These are phyloP conservation scores for Candida andamanensis DNA, from an alignment of 805 yeast genomes.

Conservation along the genomic window DNA sequence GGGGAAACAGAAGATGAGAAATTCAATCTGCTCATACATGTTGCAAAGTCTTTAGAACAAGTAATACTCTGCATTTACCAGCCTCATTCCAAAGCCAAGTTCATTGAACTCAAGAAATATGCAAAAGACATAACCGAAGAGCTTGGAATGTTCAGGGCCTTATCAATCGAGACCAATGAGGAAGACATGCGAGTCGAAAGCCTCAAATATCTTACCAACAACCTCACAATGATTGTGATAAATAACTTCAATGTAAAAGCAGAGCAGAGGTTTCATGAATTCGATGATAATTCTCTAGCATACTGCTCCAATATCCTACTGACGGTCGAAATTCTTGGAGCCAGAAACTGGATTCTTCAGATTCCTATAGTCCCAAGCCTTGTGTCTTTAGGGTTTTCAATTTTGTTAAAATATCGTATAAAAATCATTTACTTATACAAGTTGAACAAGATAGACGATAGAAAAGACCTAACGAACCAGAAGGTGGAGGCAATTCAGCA, in stretches of 20 bases:
- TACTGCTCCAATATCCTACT: background rate
- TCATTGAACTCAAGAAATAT: background rate
- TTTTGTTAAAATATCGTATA: slow-evolving; percentile 8
- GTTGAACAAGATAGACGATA: slow-evolving; percentile 2
- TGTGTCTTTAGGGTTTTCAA: slow-evolving; percentile 4
- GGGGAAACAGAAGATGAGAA: slow-evolving; percentile 3
- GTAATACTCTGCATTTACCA: slow-evolving; percentile 8
- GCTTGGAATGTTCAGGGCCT: too few relatives aligned
- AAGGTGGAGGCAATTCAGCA: background rate
- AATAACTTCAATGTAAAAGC: background rate
- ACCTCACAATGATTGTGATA: background rate
- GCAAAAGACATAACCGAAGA: background rate
- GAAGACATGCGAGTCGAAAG: too few relatives aligned
- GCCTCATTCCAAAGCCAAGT: slow-evolving; percentile 4
- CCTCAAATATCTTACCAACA: too few relatives aligned
- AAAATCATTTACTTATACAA: slow-evolving; percentile 8
- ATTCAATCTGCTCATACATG: background rate
- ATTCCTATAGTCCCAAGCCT: slow-evolving; percentile 9
- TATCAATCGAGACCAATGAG: too few relatives aligned
- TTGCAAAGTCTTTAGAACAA: slow-evolving; percentile 2
- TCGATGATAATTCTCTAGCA: slow-evolving; percentile 1
- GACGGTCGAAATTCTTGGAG: background rate
- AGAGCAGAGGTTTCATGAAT: background rate
- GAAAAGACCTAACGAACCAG: slow-evolving; percentile 4
- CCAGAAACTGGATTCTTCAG: slow-evolving; percentile 2